Evolutionary conservation across 805 yeast species (phyloP), one percentile per base, ranked within the genome.

Genomic region (Saturnispora sanitii): DNA sequence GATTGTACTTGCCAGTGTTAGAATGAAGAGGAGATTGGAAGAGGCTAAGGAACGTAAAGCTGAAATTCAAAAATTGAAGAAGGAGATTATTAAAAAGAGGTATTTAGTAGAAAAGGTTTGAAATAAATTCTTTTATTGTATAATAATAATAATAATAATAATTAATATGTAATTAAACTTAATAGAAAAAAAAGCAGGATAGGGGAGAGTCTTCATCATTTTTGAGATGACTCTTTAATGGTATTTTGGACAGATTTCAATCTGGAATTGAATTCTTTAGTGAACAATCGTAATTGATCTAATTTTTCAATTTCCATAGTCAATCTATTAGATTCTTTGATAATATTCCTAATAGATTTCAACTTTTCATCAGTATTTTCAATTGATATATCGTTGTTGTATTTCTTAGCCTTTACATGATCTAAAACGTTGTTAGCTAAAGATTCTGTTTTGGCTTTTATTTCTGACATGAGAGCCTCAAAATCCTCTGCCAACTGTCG

Each of bases 391-490:
- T 54, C 58, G 27, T 55, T 51, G 17, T 50, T 41, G 5, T 35
- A 35, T 38, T 55, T 55, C 9, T 53, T 49, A 4, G 49, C 49
- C 6, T 49, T 35, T 2, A 61, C 56, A 35, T 54, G 54, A 6
- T 47, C 36, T 15, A 49, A 55, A 2, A 62, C 56, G 33, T 50
- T 49, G 28, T 57, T 55, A 11, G 61, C 49, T n/a, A 62, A 56
- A 2, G 64, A 59, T 18, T 67, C 58, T 6, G 81, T 67, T 40
- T 70, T 67, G 45, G 77, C 82, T 35, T 70, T 68, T 38, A 82
- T 77, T 53, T 73, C 75, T 60, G 65, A 78, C 54, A 81, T 54
- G 30, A 82, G 56, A 49, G 79, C 78, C 50, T 82, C 90, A 53
- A 72, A 81, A 40, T 70, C 71, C 19, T 79, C 62, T 1, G 82